These are phyloP conservation scores for Dendrocalamus latiflorus DNA, from an alignment of 202 grass and related monocot species.

Conservation along the genomic window DNA sequence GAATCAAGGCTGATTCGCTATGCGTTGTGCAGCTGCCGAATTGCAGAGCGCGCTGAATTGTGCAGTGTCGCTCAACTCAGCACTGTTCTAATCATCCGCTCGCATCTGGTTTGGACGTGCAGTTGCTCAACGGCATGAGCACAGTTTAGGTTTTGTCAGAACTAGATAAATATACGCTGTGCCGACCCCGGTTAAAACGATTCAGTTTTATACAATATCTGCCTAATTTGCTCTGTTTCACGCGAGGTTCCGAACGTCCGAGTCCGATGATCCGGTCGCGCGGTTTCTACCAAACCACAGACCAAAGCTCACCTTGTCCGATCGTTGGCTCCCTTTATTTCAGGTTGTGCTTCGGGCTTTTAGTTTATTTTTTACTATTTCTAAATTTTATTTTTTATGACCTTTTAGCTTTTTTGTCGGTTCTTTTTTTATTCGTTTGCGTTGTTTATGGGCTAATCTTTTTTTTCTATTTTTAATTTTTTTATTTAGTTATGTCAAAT, in stretches of 20 bases:
- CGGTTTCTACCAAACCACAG: background rate
- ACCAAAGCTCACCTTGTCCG: background rate
- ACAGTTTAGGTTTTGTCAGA: background rate
- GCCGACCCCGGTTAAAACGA: background rate
- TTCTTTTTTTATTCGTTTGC: too few relatives aligned
- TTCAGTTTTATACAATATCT: background rate
- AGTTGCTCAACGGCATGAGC: background rate
- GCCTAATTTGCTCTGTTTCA: background rate
- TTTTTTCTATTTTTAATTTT: too few relatives aligned
- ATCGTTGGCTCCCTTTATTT: background rate
- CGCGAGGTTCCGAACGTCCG: background rate
- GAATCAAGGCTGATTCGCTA: background rate
- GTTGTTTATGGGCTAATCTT: too few relatives aligned
- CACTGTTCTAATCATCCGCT: background rate
- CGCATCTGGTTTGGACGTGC: background rate
- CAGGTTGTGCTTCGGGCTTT: too few relatives aligned
- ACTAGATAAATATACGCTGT: background rate
- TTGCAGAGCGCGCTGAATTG: background rate
- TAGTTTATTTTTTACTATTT: too few relatives aligned
- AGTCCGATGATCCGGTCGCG: background rate
- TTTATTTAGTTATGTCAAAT: too few relatives aligned
- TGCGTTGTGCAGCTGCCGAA: background rate
- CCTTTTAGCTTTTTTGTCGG: rapidly evolving
- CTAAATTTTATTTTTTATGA: too few relatives aligned
- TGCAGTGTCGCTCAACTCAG: background rate